These are phyloP conservation scores for Neonectria coccinea DNA, from an alignment of 2,329 filamentous ascomycete genomes.

Conservation along the genomic window DNA sequence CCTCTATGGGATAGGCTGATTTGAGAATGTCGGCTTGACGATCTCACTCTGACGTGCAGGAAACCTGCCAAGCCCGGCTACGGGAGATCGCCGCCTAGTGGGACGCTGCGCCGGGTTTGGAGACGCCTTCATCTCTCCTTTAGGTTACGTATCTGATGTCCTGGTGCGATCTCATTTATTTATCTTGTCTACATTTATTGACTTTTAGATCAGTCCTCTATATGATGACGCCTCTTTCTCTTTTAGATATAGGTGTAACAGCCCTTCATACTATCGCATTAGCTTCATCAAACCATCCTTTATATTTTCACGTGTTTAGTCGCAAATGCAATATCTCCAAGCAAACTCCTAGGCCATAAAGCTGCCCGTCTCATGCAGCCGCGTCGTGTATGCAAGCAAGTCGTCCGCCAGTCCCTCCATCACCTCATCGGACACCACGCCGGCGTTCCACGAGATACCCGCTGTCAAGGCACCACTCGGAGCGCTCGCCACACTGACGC, in stretches of 20 bases:
- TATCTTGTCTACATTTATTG: neutral
- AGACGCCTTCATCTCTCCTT: neutral
- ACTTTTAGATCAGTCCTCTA: neutral
- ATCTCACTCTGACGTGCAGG: neutral
- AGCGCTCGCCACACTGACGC: slow-evolving; percentile 61
- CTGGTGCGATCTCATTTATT: neutral
- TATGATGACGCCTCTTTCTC: neutral
- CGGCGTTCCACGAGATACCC: slow-evolving; percentile 62
- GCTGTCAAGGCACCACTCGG: slow-evolving; percentile 54
- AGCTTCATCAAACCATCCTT: no score
- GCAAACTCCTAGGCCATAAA: slow-evolving; percentile 15
- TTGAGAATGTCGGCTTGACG: neutral
- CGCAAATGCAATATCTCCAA: neutral
- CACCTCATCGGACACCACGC: slow-evolving; percentile 53
- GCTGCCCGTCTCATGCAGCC: slow-evolving; percentile 42
- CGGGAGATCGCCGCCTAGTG: neutral
- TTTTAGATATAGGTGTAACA: neutral
- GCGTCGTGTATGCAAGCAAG: slow-evolving; percentile 43
- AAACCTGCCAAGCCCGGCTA: neutral
- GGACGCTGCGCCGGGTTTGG: neutral
- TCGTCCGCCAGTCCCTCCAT: slow-evolving; percentile 53
- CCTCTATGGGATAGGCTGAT: neutral
- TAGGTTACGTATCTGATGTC: neutral
- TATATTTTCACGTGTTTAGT: neutral
- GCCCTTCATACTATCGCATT: no score